Base-by-base conservation (phyloP, 2,329 filamentous ascomycete genomes). In the Phialocephala sp. region DNA sequence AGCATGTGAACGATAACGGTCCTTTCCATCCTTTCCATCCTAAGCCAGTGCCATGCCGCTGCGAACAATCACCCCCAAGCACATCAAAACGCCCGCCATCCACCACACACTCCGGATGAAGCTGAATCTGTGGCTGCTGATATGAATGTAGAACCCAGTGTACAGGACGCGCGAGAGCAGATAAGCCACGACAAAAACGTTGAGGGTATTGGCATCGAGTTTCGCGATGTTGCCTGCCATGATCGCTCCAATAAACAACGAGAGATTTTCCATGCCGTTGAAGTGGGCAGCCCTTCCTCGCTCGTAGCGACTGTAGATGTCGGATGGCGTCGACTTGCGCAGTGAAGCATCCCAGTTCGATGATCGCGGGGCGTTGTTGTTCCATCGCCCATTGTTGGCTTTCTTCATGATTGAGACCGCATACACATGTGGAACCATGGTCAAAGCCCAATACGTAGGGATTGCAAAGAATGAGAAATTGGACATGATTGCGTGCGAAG, bases 221-320 rank as follows among this genome's bases (percentile, higher is more conserved):
- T 73, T 71, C 6, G 79, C 81, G 60, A 82, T 68, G 52, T 82
- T 77, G 0, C 79, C 80, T 5, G 80, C 72, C 15, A 83, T 73
- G 9, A 83, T 74, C 1, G 80, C 79, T 1, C 79, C 76, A 11
- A 79, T 71, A 66, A 82, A 83, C 9, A 83, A 67, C 1, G 81
- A 79, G 62, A 83, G 73, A 60, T 79, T 81, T 73, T 84, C 81
- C 67, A 82, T 75, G 35, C 78, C 77, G 69, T 83, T 83, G 35
- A 77, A 74, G 67, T 83, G 80, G 39, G 80, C 82, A 5, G 79
- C 76, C 65, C 81, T 77, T 24, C 78, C 76, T 47, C 82, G 80
- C 72, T 83, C 80, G 60, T 77, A 83, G 8, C 72, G 75, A 14
- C 76, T 78, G 66, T 78, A 81, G 5, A 72, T 73, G 15, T 77